Conservation (phyloP, 805 yeast species). For the Saccharomycopsis malanga region DNA sequence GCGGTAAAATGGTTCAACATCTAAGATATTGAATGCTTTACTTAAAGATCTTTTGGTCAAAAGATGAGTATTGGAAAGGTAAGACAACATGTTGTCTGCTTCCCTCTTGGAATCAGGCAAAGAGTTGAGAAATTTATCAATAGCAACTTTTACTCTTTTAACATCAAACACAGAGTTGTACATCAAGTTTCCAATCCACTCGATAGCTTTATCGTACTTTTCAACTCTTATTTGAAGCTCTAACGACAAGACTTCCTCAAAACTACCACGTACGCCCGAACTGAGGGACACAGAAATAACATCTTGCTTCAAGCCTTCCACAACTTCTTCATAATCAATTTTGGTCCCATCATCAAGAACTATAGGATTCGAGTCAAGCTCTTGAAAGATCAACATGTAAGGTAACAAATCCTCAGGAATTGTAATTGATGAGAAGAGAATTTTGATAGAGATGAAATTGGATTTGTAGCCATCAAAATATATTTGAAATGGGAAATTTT, state of each 20-base stretch:
- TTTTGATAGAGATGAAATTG: slow-evolving; percentile 63
- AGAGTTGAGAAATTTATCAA: slow-evolving; percentile 54
- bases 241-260: slow-evolving; percentile 60
- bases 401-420: slow-evolving; percentile 51
- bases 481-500: slow-evolving; percentile 55
- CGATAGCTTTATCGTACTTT: slow-evolving; percentile 61
- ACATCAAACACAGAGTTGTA: slow-evolving; percentile 66
- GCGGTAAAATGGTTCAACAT: slow-evolving; percentile 51
- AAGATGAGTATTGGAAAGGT: slow-evolving; percentile 48
- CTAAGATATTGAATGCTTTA: slow-evolving; percentile 58
- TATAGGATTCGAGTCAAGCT: slow-evolving; percentile 69
- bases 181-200: slow-evolving; percentile 67
- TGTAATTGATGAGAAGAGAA: slow-evolving; percentile 49
- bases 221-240: slow-evolving; percentile 52
- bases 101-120: slow-evolving; percentile 58
- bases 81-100: slow-evolving; percentile 57
- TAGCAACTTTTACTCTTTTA: slow-evolving; percentile 56
- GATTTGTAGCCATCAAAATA: slow-evolving; percentile 78
- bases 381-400: slow-evolving; percentile 57
- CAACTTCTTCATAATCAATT: slow-evolving; percentile 69
- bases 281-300: slow-evolving; percentile 53
- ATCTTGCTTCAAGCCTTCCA: slow-evolving; percentile 63
- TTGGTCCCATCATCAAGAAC: slow-evolving; percentile 50
- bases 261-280: slow-evolving; percentile 50
- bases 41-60: slow-evolving; percentile 56